A percentile compares a stretch with the other conserved stretches of the same genome.
Evolutionary conservation across 2,329 filamentous ascomycete species (phyloP).

Genomic region (Westerdykella sp.): DNA sequence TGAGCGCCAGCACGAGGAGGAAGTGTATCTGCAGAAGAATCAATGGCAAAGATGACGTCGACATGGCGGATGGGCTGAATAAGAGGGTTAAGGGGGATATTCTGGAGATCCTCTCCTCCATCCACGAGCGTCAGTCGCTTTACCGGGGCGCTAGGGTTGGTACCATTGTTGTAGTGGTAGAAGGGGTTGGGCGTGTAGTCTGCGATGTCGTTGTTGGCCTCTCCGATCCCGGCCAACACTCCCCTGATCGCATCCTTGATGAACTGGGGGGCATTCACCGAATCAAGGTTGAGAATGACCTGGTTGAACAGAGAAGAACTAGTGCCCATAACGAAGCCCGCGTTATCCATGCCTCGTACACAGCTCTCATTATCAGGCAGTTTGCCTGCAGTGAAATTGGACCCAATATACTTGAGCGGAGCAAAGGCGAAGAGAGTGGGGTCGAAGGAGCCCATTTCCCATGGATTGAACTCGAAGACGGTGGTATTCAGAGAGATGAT

Average conservation of each 20-base stretch:
- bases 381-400: conserved; percentile 60
- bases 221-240: conserved; percentile 52
- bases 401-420: conserved; percentile 65
- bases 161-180: conserved; percentile 54
- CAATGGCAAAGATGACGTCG: conserved; percentile 76
- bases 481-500: conserved; percentile 66
- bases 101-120: conserved; percentile 71
- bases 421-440: conserved; percentile 66
- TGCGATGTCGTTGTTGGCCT: conserved; percentile 64
- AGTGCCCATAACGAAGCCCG: conserved; percentile 79
- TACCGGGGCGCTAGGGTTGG: conserved; percentile 52
- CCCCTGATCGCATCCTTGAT: conserved; percentile 48
- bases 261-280: conserved; percentile 43
- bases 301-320: conserved; percentile 80
- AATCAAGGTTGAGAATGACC: conserved; percentile 60
- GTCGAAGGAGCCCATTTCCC: conserved; percentile 72
- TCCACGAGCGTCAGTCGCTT: conserved; percentile 65
- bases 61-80: conserved; percentile 66
- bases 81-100: conserved; percentile 71
- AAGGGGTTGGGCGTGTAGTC: conserved; percentile 73
- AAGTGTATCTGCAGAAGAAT: conserved; percentile 67
- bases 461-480: conserved; percentile 72
- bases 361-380: conserved; percentile 55
- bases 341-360: conserved; percentile 74
- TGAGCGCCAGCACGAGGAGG: conserved; percentile 32